A percentile compares a stretch with the other conserved stretches of the same genome.
These are phyloP conservation scores for Glycine soja DNA, from an alignment of 306 rosid genomes.

Conservation along the genomic window DNA sequence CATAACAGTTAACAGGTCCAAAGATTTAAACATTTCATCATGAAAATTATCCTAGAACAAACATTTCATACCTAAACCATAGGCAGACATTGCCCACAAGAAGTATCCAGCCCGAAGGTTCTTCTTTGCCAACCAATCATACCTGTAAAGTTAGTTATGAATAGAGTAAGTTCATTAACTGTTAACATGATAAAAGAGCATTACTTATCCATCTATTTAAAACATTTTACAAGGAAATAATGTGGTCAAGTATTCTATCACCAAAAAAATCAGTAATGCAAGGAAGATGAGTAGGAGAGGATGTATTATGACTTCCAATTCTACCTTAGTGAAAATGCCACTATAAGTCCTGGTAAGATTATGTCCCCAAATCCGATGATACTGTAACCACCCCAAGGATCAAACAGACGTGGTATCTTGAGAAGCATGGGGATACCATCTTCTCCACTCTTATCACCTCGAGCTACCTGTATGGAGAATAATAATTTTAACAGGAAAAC, in stretches of 20 bases:
- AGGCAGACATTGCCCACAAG: slow-evolving; percentile 96
- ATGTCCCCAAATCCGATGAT: slow-evolving; percentile 98
- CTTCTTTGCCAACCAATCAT: slow-evolving; percentile 93
- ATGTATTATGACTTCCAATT: slow-evolving; percentile 38
- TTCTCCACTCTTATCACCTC: slow-evolving; percentile 97
- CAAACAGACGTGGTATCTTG: slow-evolving; percentile 95
- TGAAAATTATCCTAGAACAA: slow-evolving; percentile 20
- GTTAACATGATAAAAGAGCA: slow-evolving; percentile 14
- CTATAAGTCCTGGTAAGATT: slow-evolving; percentile 92
- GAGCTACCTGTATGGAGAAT: slow-evolving; percentile 81
- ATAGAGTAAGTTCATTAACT: slow-evolving; percentile 35
- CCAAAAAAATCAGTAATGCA: slow-evolving; percentile 4
- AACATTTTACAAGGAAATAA: slow-evolving; percentile 31
- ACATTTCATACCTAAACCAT: slow-evolving; percentile 85
- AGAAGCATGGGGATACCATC: slow-evolving; percentile 99
- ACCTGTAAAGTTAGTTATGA: slow-evolving; percentile 62
- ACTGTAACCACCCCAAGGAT: slow-evolving; percentile 99
- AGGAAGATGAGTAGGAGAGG: slow-evolving; percentile 16
- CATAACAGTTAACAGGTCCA: slow-evolving; percentile 10
- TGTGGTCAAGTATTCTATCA: neutral
- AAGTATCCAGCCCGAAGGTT: slow-evolving; percentile 86
- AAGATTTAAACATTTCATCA: slow-evolving; percentile 36
- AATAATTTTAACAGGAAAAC: neutral
- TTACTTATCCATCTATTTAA: slow-evolving; percentile 17
- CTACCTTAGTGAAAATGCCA: slow-evolving; percentile 94